Conservation (phyloP, 257 asterid species). For the Rhazya stricta region DNA sequence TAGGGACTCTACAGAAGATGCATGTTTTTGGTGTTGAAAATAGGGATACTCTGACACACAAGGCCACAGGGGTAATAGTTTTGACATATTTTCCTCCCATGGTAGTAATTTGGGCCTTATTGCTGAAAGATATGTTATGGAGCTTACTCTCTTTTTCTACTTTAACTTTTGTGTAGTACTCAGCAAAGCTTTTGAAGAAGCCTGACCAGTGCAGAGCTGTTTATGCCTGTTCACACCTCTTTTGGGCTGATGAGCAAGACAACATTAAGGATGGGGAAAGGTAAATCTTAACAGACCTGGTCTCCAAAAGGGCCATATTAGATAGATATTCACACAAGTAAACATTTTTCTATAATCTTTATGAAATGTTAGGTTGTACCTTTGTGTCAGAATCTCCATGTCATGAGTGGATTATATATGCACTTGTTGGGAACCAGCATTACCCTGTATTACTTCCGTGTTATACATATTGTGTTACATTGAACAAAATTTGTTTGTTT, state of each 20-base stretch:
- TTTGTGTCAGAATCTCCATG: background rate
- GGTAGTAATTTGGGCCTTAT: background rate
- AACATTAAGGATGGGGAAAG: constrained; percentile 88
- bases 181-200: constrained; percentile 96
- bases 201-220: constrained; percentile 99
- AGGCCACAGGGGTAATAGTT: constrained; percentile 87
- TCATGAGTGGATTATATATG: background rate
- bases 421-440: background rate
- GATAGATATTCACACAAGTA: background rate
- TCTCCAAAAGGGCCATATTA: background rate
- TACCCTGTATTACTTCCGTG: background rate
- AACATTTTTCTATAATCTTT: background rate
- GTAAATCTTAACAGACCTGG: constrained; percentile 31
- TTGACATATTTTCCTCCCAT: constrained; percentile 7
- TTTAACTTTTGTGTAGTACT: constrained; percentile 47
- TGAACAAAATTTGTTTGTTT: background rate
- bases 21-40: constrained; percentile 91
- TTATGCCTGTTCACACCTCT: constrained; percentile 94
- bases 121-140: background rate
- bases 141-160: constrained; percentile 19
- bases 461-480: background rate
- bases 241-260: constrained; percentile 94
- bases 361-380: background rate
- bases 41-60: constrained; percentile 95
- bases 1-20: constrained; percentile 98